phyloP scores from a whole-genome alignment of 345 rosid genomes.

The Aquilaria malaccensis region DNA sequence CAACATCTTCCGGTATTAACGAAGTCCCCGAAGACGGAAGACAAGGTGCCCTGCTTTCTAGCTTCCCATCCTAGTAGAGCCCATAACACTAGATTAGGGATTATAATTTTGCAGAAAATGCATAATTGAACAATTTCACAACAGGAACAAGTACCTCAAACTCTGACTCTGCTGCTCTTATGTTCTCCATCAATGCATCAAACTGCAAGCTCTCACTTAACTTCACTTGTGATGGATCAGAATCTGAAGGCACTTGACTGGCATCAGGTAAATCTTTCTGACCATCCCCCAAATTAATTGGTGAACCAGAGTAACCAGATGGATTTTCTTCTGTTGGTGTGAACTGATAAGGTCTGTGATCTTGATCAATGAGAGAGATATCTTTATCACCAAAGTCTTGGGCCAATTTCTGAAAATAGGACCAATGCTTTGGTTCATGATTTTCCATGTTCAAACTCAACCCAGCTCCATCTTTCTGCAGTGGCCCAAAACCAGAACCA shows the following conservation, averaged over 20 bases:
- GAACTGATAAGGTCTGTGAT: conserved; percentile 32
- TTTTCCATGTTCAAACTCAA: conserved; percentile 66
- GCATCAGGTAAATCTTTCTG: conserved; percentile 24
- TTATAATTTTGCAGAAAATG: neutral
- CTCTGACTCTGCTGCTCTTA: conserved; percentile 40
- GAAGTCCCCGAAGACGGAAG: conserved; percentile 48
- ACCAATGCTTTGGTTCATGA: conserved; percentile 76
- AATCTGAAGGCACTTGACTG: conserved; percentile 21
- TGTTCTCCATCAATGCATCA: conserved; percentile 58
- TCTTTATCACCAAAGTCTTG: conserved; percentile 47
- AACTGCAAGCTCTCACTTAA: conserved; percentile 57
- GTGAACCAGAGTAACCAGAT: conserved; percentile 28
- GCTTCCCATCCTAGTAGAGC: conserved; percentile 50
- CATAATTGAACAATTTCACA: conserved; percentile 18
- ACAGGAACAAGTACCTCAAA: conserved; percentile 43
- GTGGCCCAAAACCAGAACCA: conserved; percentile 21
- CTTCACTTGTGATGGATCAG: conserved; percentile 27
- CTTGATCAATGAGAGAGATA: conserved; percentile 52
- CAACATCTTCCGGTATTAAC: conserved; percentile 35
- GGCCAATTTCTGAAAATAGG: conserved; percentile 84
- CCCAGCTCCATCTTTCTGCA: conserved; percentile 54
- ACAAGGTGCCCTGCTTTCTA: conserved; percentile 38
- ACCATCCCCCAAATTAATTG: conserved; percentile 37
- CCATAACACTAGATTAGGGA: conserved; percentile 11
- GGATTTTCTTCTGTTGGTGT: conserved; percentile 34